Percentiles rank a stretch among this genome's conserved stretches.
Conservation (phyloP, 257 asterid genomes). For the Fraxinus pennsylvanica region DNA sequence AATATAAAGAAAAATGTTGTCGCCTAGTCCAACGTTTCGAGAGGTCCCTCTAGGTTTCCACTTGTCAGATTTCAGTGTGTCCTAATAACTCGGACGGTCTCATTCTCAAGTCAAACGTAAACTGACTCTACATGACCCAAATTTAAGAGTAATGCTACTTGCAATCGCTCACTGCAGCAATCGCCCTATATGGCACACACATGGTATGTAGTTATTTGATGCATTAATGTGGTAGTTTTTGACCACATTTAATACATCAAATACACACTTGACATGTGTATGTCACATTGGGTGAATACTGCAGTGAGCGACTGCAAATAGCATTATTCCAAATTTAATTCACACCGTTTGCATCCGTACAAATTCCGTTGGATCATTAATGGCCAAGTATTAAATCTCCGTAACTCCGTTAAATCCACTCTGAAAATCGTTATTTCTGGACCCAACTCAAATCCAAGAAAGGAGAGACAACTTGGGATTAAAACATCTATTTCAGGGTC, state of each 20-base stretch:
- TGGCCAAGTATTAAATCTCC: neutral
- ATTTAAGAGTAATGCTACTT: no score
- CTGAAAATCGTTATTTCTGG: constrained; percentile 12
- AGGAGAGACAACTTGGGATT: constrained; percentile 31
- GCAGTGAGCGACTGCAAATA: no score
- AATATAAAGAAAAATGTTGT: constrained; percentile 38
- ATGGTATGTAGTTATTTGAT: no score
- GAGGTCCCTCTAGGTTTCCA: constrained; percentile 38
- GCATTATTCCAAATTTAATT: neutral
- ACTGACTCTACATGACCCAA: no score
- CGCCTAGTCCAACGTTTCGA: constrained; percentile 60
- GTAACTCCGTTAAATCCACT: constrained; percentile 12
- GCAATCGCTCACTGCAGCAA: no score
- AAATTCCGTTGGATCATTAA: neutral
- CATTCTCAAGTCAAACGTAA: neutral
- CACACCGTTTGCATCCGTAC: neutral
- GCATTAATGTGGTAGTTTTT: no score
- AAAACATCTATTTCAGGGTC: constrained; percentile 25
- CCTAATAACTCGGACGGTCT: constrained; percentile 9
- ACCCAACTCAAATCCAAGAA: constrained; percentile 25
- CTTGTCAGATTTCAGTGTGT: constrained; percentile 20
- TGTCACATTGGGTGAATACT: no score
- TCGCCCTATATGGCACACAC: no score
- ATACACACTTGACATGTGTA: no score
- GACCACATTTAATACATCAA: no score